Percentiles rank a stretch among this genome's conserved stretches.
phyloP scores from a whole-genome alignment of 352 stramenopile species.

The Globisporangium okanoganense region DNA sequence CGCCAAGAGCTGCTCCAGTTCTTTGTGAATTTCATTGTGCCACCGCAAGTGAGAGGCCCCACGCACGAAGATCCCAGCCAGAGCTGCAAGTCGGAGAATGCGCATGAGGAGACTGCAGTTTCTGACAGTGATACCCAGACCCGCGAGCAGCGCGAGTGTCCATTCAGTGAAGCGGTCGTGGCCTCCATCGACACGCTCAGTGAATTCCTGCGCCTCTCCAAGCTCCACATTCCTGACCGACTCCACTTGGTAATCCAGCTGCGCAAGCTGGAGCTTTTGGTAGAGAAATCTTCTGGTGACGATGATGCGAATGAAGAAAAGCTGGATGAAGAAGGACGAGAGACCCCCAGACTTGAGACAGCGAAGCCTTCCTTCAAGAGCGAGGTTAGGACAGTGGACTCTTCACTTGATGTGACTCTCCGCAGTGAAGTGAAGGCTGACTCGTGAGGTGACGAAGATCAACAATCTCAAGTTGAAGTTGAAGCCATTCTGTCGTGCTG shows the following conservation, averaged over 20 bases:
- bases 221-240: not conserved
- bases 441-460: too few relatives aligned
- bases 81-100: not conserved
- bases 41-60: not conserved
- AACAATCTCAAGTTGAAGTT: too few relatives aligned
- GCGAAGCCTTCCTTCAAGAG: too few relatives aligned
- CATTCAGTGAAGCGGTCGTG: not conserved
- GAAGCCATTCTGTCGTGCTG: too few relatives aligned
- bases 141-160: not conserved
- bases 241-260: not conserved
- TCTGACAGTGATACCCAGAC: not conserved
- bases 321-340: too few relatives aligned
- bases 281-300: not conserved
- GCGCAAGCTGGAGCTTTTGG: not conserved
- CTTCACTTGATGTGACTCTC: too few relatives aligned
- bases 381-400: too few relatives aligned
- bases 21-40: not conserved
- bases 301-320: not conserved
- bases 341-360: too few relatives aligned
- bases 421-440: too few relatives aligned
- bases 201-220: not conserved
- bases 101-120: not conserved
- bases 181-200: not conserved
- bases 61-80: not conserved
- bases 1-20: not conserved